Percentiles rank a stretch among this genome's conserved stretches.
phyloP scores from a whole-genome alignment of 352 stramenopile species.

The Globisporangium viniferum region DNA sequence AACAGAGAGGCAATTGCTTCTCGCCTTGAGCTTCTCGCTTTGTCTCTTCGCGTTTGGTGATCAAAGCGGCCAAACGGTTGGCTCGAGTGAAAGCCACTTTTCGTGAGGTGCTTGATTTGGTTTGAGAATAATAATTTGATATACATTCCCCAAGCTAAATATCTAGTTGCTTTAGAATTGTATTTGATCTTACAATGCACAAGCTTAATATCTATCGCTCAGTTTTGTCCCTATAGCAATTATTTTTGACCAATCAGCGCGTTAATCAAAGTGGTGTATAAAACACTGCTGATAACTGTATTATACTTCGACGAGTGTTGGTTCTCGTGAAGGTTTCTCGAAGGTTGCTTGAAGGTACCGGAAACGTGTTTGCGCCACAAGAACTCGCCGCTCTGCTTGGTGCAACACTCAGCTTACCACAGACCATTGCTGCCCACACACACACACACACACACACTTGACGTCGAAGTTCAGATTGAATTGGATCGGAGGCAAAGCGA shows the following conservation, averaged over 20 bases:
- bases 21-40: constrained; percentile 1
- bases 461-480: constrained; percentile 5
- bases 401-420: constrained; percentile 9
- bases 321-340: not conserved
- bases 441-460: not conserved
- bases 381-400: constrained; percentile 5
- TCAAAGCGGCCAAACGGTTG: constrained; percentile 9
- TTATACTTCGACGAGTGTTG: not conserved
- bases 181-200: too few species aligned
- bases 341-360: constrained; percentile 19
- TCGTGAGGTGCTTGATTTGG: not conserved
- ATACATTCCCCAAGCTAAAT: not conserved
- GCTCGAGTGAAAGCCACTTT: constrained; percentile 2
- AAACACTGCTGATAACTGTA: not conserved
- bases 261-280: not conserved
- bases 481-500: not conserved
- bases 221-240: not conserved
- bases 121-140: not conserved
- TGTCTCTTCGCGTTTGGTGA: constrained; percentile 3
- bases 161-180: not conserved
- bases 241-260: constrained; percentile 1
- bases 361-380: constrained; percentile 18
- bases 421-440: not conserved
- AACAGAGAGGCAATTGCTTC: not conserved
- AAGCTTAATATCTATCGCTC: not conserved